Base-by-base conservation (phyloP, 768 basidiomycete genomes). In the Tephrocybe sp. region DNA sequence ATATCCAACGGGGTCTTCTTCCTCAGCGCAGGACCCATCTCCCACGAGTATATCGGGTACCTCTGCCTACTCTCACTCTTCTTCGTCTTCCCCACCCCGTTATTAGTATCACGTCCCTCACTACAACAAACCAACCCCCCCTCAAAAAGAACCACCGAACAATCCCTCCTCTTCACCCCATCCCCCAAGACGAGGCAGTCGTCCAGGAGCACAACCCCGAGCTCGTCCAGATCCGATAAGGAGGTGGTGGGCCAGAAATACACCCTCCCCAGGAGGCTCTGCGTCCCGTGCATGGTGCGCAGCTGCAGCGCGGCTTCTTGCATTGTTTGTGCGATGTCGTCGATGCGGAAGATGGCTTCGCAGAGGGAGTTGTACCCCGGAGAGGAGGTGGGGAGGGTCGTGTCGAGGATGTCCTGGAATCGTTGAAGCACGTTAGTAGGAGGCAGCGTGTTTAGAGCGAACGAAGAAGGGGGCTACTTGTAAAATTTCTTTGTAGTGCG, bases 11-110 rank as follows among this genome's bases (percentile, higher is more conserved):
- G 60, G 19, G 58, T 60, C 11, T 39, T 56, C 39, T 60, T 55
- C 34, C 60, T 54, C 21, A 72, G 56, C 0, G 69, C 71, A 7
- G 68, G 66, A 1, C 74, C 74, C 8, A 71, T 46, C 52, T 71
- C 69, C 73, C 73, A 75, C 2, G 69, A 51, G 9, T 56, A 49
- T 3, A 72, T 61, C 1, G 72, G 71, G 52, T 73, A 71, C 31
- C n/a, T n/a, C n/a, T n/a, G 51, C 26, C 4, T 53, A 52, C 31
- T 51, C 39, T 49, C 50, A 25, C 35, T 44, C 47, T 49, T 53
- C 28, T 37, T 35, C 5, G 51, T 53, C 31, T 32, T 34, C 26
- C 26, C n/a, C n/a, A n/a, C n/a, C n/a, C n/a, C n/a, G n/a, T n/a
- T n/a, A n/a, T n/a, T n/a, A n/a, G n/a, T 49, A 25, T 50, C 38